Base-by-base conservation (phyloP, 139 green algal species). In the Chlorella vulgaris region DNA sequence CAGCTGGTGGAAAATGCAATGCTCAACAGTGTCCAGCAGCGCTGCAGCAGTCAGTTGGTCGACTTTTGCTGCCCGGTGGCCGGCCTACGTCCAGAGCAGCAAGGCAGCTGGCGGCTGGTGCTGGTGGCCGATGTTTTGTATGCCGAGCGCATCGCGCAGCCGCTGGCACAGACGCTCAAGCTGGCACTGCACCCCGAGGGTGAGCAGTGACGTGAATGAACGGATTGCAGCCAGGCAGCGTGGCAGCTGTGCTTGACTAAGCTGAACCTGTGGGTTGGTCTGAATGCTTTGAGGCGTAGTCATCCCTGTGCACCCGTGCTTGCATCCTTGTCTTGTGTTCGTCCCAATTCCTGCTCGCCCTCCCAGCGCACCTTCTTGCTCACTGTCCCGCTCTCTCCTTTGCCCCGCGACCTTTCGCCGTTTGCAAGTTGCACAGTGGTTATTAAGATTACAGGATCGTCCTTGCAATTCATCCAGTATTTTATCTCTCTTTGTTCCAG, bases 41-140 rank as follows among this genome's bases (percentile, higher is more conserved):
- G 58, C 38, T 69, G 74, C 74, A 42, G 24, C 38, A 43, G 24
- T 10, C 21, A 28, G 58, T 38, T 13, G 58, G 15, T 80, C 10
- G 58, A 80, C 58, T 70, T 61, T n/a, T 28, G 58, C 28, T n/a
- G n/a, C 10, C 55, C 58, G 4, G 28, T 15, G 7, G 28, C 2
- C 7, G 40, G 39, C 26, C 61, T 60, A 39, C 33, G 35, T 18
- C 28, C 18, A 13, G 33, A 55, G 74, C 78, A 78, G 39, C 78
- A 24, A 29, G 38, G 24, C 36, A 13, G 24, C 78, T 83, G 67
- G 68, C 51, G 42, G 4, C n/a, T 68, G 36, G 47, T 77, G 28
- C 5, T 83, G 47, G 78, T 66, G 35, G 78, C 66, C 2, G 78
- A 83, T 36, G 78, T 83, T 35, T 38, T 83, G 38, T 78, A 83